Evolutionary conservation across 352 stramenopile genomes (phyloP), one percentile per base, ranked within the genome.

Genomic region (Phytopythium ostracodes): DNA sequence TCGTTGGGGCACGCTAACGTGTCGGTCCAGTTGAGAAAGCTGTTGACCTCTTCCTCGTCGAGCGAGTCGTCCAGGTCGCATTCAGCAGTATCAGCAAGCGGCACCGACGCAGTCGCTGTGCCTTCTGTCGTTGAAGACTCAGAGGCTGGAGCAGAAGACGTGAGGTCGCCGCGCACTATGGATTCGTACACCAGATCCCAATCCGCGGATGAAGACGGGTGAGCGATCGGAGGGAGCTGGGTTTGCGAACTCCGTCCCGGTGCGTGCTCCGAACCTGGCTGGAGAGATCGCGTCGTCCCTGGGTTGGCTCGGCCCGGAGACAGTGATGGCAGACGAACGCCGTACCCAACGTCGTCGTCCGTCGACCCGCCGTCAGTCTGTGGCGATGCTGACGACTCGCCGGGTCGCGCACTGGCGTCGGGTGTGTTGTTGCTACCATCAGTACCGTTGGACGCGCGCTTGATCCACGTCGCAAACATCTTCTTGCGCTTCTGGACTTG

Each of bases 21-120:
- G 63, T 93, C 82, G 8, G 86, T 95, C 84, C 84, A 92, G 56
- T 89, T 78, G 8, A 95, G 72, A 24, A 95, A 70, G 25, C 85
- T 75, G 56, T 92, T 92, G 17, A 92, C 69, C 58, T 82, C 82
- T 20, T 91, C 81, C 73, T 92, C 81, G 43, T 92, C 79, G 12
- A 94, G 58, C 15, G 81, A 92, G 31, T 87, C 80, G 4, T 94
- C 84, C 9, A 86, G 51, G 29, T 87, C 67, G 5, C n/a, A 64
- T 58, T 35, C 62, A 52, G 44, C 33, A 43, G 14, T n/a, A 43
- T 18, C 51, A 38, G 20, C 22, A 60, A 18, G 20, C 8, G 14
- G 6, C 17, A 15, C 7, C 24, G 44, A 14, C 43, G 43, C 17
- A 24, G 18, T 17, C 11, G 20, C 24, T 51, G 44, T 3, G n/a